Conservation (phyloP, 371 early-diverging fungal species). For the Coemansia sp. region DNA sequence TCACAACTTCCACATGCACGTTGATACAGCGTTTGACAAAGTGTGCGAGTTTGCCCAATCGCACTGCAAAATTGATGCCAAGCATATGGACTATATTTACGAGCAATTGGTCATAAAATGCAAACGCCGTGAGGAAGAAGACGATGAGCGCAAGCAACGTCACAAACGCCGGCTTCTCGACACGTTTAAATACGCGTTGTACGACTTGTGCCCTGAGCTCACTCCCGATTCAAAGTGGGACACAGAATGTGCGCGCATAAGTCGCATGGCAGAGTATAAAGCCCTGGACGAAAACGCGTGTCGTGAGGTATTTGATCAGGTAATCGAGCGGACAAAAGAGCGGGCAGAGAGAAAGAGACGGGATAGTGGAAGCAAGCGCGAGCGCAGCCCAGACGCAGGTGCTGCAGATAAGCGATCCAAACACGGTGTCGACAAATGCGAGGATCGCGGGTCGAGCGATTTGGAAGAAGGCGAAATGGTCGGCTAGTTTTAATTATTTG, state of each 20-base stretch:
- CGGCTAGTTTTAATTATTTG: neutral
- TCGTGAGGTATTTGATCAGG: conserved; percentile 74
- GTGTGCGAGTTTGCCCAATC: conserved; percentile 22
- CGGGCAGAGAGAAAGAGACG: conserved; percentile 11
- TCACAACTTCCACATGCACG: conserved; percentile 16
- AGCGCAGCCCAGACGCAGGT: conserved; percentile 24
- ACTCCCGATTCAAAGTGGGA: conserved; percentile 67
- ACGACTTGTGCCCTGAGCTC: conserved; percentile 63
- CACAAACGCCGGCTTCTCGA: conserved; percentile 70
- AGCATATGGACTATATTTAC: conserved; percentile 48
- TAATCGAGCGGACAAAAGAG: conserved; percentile 64
- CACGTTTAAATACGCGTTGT: conserved; percentile 69
- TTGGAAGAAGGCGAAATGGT: conserved; percentile 49
- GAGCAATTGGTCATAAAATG: conserved; percentile 63
- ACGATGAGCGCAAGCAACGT: conserved; percentile 68
- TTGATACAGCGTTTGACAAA: conserved; percentile 20
- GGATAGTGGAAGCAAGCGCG: conserved; percentile 32
- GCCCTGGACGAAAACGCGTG: conserved; percentile 65
- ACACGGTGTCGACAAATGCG: neutral
- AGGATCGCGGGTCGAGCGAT: conserved; percentile 14
- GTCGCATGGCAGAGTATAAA: conserved; percentile 56
- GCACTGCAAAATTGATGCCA: conserved; percentile 53
- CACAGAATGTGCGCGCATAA: conserved; percentile 57
- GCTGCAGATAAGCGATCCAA: neutral
- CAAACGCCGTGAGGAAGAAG: conserved; percentile 64